phyloP scores from a whole-genome alignment of 2,329 filamentous ascomycete genomes.

The Hypomyces rosellus region DNA sequence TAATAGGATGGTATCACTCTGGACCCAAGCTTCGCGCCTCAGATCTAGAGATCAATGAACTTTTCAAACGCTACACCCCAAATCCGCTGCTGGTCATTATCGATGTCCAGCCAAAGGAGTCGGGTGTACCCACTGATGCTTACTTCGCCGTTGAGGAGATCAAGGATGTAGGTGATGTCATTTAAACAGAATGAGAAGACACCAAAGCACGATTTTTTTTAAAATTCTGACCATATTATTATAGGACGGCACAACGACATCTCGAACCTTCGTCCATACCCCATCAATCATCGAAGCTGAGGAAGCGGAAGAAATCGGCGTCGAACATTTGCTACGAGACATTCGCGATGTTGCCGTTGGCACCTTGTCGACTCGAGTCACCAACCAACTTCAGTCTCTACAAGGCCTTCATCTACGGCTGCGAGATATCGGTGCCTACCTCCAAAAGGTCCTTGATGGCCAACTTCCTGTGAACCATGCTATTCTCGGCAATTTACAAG shows the following conservation, averaged over 20 bases:
- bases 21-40: constrained; percentile 94
- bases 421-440: constrained; percentile 89
- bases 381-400: constrained; percentile 93
- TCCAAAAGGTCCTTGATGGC: constrained; percentile 91
- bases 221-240: constrained; percentile 11
- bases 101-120: constrained; percentile 96
- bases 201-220: not conserved
- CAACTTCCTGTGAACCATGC: constrained; percentile 94
- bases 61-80: constrained; percentile 98
- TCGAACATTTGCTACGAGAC: constrained; percentile 94
- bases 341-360: constrained; percentile 97
- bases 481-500: constrained; percentile 96
- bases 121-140: constrained; percentile 94
- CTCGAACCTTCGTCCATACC: constrained; percentile 96
- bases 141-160: constrained; percentile 99
- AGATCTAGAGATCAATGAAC: constrained; percentile 97
- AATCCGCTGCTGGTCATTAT: constrained; percentile 96
- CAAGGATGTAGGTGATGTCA: constrained; percentile 66
- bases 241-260: constrained; percentile 92
- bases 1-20: constrained; percentile 99
- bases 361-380: constrained; percentile 92
- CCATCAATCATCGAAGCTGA: constrained; percentile 98
- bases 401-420: constrained; percentile 92
- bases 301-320: constrained; percentile 97
- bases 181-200: not conserved